phyloP scores from a whole-genome alignment of 2,329 filamentous ascomycete genomes.

The Talaromyces albobiverticillius region DNA sequence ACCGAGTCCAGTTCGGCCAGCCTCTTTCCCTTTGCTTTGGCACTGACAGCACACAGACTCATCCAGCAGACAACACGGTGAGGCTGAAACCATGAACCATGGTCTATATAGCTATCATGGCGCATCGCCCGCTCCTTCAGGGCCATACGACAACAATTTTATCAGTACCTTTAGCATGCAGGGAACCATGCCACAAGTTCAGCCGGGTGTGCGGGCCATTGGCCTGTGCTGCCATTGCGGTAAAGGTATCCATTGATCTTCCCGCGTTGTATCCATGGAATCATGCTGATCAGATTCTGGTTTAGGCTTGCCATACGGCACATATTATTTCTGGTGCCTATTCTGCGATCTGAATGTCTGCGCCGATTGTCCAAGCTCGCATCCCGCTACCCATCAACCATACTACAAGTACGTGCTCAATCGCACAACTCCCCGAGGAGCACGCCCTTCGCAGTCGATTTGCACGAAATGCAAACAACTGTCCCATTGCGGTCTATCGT shows the following conservation, averaged over 20 bases:
- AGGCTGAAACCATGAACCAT: slow-evolving; percentile 2
- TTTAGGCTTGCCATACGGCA: slow-evolving; percentile 12
- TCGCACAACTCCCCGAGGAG: slow-evolving; percentile 8
- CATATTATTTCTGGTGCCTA: slow-evolving; percentile 12
- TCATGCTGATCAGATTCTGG: not conserved
- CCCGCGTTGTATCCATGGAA: not conserved
- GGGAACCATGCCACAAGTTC: not conserved
- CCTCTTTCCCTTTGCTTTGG: too few species aligned
- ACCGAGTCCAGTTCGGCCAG: not conserved
- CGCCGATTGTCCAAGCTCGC: slow-evolving; percentile 7
- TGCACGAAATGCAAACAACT: slow-evolving; percentile 14
- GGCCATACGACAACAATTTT: not conserved
- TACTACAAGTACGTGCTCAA: slow-evolving; percentile 14
- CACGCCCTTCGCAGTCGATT: not conserved
- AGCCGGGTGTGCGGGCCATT: not conserved
- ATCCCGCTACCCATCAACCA: slow-evolving; percentile 11
- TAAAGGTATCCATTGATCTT: not conserved
- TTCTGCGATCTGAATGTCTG: slow-evolving; percentile 15
- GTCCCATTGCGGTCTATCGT: slow-evolving; percentile 10
- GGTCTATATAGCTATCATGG: slow-evolving; percentile 10
- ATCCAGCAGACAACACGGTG: not conserved
- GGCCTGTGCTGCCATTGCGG: slow-evolving; percentile 15
- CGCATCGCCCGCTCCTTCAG: not conserved
- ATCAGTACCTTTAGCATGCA: not conserved
- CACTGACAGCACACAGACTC: too few species aligned